A percentile compares a stretch with the other conserved stretches of the same genome.
phyloP scores from a whole-genome alignment of 176 grass and related monocot genomes.

The Ampelocalamus luodianensis region DNA sequence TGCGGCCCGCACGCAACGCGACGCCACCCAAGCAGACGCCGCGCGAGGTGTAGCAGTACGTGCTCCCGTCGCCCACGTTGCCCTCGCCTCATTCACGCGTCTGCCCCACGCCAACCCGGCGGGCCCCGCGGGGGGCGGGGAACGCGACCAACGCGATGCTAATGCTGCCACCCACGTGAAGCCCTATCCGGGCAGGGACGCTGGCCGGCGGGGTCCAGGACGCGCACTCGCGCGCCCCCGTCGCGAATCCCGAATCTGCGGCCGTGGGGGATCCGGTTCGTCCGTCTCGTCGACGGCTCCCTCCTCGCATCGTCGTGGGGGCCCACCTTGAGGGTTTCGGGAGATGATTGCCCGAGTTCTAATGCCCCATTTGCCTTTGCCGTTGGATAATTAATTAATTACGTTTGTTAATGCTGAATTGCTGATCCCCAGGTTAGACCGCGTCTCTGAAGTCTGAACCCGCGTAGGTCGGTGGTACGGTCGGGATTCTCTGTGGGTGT shows the following conservation, averaged over 20 bases:
- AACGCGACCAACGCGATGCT: too few relatives aligned
- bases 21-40: background rate
- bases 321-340: background rate
- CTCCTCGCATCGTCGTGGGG: background rate
- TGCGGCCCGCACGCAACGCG: background rate
- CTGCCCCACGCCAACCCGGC: conserved; percentile 27
- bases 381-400: background rate
- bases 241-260: conserved; percentile 43
- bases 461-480: background rate
- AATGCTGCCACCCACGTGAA: conserved; percentile 17
- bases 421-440: background rate
- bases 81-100: background rate
- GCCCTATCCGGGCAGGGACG: background rate
- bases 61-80: background rate
- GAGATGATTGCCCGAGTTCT: background rate
- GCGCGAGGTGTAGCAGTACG: background rate
- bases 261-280: conserved; percentile 32
- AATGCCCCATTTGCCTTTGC: background rate
- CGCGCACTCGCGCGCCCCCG: background rate
- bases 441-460: background rate
- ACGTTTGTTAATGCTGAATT: background rate
- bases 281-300: background rate
- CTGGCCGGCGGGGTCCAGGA: background rate
- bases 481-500: too few relatives aligned
- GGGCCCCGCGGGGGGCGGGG: background rate